Conservation (phyloP, 1,284 basidiomycete species). For the Mycena sp. region DNA sequence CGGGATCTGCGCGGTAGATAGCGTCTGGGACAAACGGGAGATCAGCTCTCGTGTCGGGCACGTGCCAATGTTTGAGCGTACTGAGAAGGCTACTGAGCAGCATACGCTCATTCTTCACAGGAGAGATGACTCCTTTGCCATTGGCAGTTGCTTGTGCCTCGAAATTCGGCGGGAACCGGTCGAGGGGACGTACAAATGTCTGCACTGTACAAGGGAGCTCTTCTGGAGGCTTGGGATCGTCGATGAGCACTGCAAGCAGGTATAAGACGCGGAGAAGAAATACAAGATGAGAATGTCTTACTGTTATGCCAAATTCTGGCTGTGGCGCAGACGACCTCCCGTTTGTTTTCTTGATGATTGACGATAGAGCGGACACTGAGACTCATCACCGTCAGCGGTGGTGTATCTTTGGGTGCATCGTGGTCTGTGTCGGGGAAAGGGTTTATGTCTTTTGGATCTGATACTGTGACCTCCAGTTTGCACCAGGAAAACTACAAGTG, state of each 20-base stretch:
- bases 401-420: slow-evolving; percentile 82
- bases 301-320: slow-evolving; percentile 91
- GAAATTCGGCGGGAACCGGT: slow-evolving; percentile 88
- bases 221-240: slow-evolving; percentile 91
- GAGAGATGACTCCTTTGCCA: slow-evolving; percentile 76
- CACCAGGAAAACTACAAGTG: slow-evolving; percentile 92
- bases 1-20: slow-evolving; percentile 90
- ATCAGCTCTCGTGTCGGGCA: background rate
- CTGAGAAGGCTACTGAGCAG: slow-evolving; percentile 87
- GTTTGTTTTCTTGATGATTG: slow-evolving; percentile 93
- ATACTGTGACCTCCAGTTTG: slow-evolving; percentile 90
- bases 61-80: slow-evolving; percentile 42
- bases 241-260: slow-evolving; percentile 73
- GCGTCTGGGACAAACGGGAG: slow-evolving; percentile 59
- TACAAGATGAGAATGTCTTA: slow-evolving; percentile 48
- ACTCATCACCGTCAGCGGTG: slow-evolving; percentile 93
- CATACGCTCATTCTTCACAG: slow-evolving; percentile 87
- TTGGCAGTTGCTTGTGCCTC: slow-evolving; percentile 74
- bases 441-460: slow-evolving; percentile 89
- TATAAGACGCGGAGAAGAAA: background rate
- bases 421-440: slow-evolving; percentile 82
- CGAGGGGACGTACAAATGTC: slow-evolving; percentile 95
- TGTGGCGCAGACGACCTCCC: slow-evolving; percentile 91
- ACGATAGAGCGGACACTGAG: slow-evolving; percentile 92
- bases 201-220: slow-evolving; percentile 84